These are phyloP conservation scores for Teunomyces cretensis DNA, from an alignment of 805 yeast species.

Conservation along the genomic window DNA sequence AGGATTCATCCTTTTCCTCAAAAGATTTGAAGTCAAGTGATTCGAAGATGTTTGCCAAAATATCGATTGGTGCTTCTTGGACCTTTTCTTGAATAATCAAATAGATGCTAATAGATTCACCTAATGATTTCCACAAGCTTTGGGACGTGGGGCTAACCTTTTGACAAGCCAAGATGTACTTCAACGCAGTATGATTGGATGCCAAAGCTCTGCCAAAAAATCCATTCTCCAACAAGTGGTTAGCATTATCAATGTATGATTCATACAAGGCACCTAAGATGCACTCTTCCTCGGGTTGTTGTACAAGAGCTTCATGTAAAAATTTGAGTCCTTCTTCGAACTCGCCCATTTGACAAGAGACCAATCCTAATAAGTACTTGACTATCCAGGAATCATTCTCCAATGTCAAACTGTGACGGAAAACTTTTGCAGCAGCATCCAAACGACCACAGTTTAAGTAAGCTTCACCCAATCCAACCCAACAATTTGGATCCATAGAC, in stretches of 20 bases:
- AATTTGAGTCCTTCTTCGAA: slow-evolving; percentile 58
- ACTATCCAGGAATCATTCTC: slow-evolving; percentile 61
- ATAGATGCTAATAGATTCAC: slow-evolving; percentile 56
- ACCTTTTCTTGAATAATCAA: slow-evolving; percentile 55
- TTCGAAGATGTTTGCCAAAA: slow-evolving; percentile 15
- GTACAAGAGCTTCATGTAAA: slow-evolving; percentile 42
- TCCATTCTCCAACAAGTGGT: slow-evolving; percentile 53
- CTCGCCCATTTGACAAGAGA: slow-evolving; percentile 62
- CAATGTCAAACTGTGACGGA: slow-evolving; percentile 58
- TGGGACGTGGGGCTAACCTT: slow-evolving; percentile 39
- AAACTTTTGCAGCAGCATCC: slow-evolving; percentile 84
- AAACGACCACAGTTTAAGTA: slow-evolving; percentile 80
- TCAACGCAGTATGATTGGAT: slow-evolving; percentile 47
- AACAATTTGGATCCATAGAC: slow-evolving; percentile 69
- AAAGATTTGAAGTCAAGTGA: slow-evolving; percentile 13
- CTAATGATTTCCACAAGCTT: slow-evolving; percentile 65
- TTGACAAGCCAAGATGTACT: slow-evolving; percentile 39
- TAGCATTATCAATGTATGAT: slow-evolving; percentile 55
- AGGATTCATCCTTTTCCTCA: slow-evolving; percentile 7
- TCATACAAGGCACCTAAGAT: slow-evolving; percentile 54
- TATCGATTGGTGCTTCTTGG: slow-evolving; percentile 46
- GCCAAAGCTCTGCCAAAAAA: slow-evolving; percentile 65
- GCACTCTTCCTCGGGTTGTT: slow-evolving; percentile 49
- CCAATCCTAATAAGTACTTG: slow-evolving; percentile 64
- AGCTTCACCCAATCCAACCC: slow-evolving; percentile 98